Conservation (phyloP, 345 rosid species). For the Ceriops zippeliana region DNA sequence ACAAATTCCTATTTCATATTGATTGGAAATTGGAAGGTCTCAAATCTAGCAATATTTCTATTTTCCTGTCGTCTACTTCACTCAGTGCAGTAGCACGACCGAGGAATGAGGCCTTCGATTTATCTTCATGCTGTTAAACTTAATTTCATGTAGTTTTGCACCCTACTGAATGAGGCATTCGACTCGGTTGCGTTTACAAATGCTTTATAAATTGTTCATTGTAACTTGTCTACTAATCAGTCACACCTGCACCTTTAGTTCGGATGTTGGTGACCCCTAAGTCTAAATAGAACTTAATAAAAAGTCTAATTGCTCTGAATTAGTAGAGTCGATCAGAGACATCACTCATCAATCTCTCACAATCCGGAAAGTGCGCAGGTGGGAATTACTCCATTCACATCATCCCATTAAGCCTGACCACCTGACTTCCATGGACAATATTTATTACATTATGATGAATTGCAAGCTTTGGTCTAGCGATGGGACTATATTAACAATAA, state of each 20-base stretch:
- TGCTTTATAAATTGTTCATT: not conserved
- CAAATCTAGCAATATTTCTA: conserved; percentile 14
- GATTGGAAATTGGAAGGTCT: conserved; percentile 25
- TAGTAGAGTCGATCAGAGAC: not conserved
- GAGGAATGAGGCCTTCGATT: no score
- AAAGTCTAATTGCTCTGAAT: not conserved
- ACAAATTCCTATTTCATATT: conserved; percentile 5
- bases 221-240: conserved; percentile 7
- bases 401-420: not conserved
- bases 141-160: not conserved
- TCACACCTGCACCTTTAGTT: conserved; percentile 30
- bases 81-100: no score
- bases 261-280: conserved; percentile 20
- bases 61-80: not conserved
- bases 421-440: not conserved
- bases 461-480: no score
- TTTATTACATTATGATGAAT: no score
- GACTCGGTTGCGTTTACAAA: not conserved
- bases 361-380: not conserved
- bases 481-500: no score
- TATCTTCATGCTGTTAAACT: not conserved
- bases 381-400: not conserved
- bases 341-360: not conserved
- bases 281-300: conserved; percentile 17
- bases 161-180: not conserved